Conservation (phyloP, 345 rosid species). For the Citrus medica region DNA sequence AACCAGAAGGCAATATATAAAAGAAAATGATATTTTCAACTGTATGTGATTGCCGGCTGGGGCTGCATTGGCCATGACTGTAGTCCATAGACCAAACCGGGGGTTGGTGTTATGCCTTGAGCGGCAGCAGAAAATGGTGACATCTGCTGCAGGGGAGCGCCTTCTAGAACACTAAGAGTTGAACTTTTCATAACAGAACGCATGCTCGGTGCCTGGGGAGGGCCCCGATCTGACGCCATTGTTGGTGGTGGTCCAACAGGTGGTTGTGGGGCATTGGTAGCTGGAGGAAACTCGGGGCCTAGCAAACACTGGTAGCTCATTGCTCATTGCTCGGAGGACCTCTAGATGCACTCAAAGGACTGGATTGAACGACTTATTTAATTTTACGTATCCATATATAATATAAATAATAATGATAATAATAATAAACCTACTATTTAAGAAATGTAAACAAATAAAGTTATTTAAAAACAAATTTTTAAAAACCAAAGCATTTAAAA, state of each 20-base stretch:
- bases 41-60: conserved; percentile 29
- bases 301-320: conserved; percentile 39
- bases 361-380: conserved; percentile 18
- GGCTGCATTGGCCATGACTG: conserved; percentile 47
- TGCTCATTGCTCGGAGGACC: conserved; percentile 29
- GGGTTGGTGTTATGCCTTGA: conserved; percentile 42
- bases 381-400: too few relatives aligned
- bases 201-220: conserved; percentile 42
- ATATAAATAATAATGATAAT: too few relatives aligned
- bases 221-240: conserved; percentile 26
- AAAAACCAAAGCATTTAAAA: too few relatives aligned
- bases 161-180: conserved; percentile 26
- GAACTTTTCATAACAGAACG: conserved; percentile 40
- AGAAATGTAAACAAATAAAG: too few relatives aligned
- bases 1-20: background rate
- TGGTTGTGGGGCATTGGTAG: conserved; percentile 33
- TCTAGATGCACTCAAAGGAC: conserved; percentile 19
- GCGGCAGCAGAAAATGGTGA: conserved; percentile 44
- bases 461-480: too few relatives aligned
- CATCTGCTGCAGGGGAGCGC: conserved; percentile 34
- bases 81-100: conserved; percentile 54
- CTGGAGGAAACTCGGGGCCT: conserved; percentile 37
- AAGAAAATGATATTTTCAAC: background rate
- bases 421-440: too few relatives aligned
- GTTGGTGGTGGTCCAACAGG: conserved; percentile 42